Evolutionary conservation across 2,329 filamentous ascomycete genomes (phyloP).

Genomic region (Rutstroemia sp.): DNA sequence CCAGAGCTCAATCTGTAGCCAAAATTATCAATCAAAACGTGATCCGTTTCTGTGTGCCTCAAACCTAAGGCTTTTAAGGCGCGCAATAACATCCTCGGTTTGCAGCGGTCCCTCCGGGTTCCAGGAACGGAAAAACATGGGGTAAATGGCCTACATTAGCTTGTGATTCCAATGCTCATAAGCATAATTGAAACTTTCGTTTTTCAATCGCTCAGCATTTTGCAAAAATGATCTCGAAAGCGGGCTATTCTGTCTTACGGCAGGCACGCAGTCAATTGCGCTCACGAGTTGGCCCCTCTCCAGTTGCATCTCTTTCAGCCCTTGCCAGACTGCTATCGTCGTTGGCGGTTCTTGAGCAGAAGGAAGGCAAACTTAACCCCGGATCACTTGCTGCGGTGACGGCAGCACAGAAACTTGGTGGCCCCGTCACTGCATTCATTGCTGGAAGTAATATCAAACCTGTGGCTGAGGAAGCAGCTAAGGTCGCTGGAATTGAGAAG

Average conservation of each 20-base stretch:
- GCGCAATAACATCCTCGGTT: conserved; percentile 1
- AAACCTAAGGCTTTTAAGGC: neutral
- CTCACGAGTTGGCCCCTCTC: conserved; percentile 31
- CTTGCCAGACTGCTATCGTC: conserved; percentile 72
- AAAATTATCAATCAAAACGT: conserved; percentile 2
- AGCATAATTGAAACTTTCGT: conserved; percentile 5
- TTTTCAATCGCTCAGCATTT: conserved; percentile 2
- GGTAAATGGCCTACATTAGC: neutral
- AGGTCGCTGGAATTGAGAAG: conserved; percentile 86
- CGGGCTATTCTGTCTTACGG: conserved; percentile 23
- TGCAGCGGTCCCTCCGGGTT: conserved; percentile 4
- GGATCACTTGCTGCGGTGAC: conserved; percentile 80
- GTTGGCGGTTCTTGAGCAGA: conserved; percentile 86
- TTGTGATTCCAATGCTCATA: neutral
- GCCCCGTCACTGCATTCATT: conserved; percentile 77
- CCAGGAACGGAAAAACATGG: conserved; percentile 1
- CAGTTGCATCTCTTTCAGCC: conserved; percentile 38
- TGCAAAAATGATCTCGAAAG: conserved; percentile 28
- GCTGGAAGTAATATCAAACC: conserved; percentile 71
- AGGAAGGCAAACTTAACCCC: conserved; percentile 76
- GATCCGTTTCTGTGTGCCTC: neutral
- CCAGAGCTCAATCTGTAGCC: conserved; percentile 7
- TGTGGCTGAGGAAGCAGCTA: conserved; percentile 76
- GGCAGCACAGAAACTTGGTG: conserved; percentile 80
- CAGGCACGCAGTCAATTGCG: conserved; percentile 35